Evolutionary conservation across 306 rosid species (phyloP).

Genomic region (barrel medic (Medicago truncatula)): MtrunA17r5.0-ANR NC_053042.1:33083501-33084000

Average conservation of each 20-base stretch:
- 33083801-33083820: conserved; percentile 94
- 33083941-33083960: conserved; percentile 46
- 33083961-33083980: conserved; percentile 2
- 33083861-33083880: conserved; percentile 19
- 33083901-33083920: conserved; percentile 37
- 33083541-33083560: not conserved
- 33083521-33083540: not conserved
- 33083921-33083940: conserved; percentile 51
- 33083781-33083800: conserved; percentile 83
- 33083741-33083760: conserved; percentile 92
- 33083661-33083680: not conserved
- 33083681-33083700: conserved; percentile 2
- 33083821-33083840: conserved; percentile 51
- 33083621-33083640: not conserved
- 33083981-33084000: not conserved
- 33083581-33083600: not conserved
- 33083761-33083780: conserved; percentile 72
- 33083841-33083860: conserved; percentile 39
- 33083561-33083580: not conserved
- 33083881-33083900: conserved; percentile 9
- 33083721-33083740: conserved; percentile 84
- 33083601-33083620: not conserved
- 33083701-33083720: conserved; percentile 81
- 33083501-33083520: conserved; percentile 95
- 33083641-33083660: not conserved